These are phyloP conservation scores for Paxillus involutus DNA, from an alignment of 768 basidiomycete genomes.

Conservation along the genomic window DNA sequence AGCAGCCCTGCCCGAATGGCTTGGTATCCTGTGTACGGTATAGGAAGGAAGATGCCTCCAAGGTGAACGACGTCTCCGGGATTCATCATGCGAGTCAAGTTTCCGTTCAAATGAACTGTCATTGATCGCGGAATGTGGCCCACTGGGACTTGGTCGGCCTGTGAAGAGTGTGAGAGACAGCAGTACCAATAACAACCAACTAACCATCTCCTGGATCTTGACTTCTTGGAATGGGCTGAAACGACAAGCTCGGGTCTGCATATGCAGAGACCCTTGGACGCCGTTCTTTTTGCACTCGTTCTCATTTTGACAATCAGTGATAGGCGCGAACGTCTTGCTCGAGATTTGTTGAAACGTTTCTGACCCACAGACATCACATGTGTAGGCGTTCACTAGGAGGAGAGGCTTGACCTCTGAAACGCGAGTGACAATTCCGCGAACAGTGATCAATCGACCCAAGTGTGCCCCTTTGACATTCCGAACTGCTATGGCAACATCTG, in stretches of 20 bases:
- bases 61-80: constrained; percentile 96
- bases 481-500: constrained; percentile 79
- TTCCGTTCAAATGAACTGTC: constrained; percentile 94
- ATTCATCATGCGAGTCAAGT: constrained; percentile 85
- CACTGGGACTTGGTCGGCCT: constrained; percentile 99
- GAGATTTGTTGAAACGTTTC: constrained; percentile 99
- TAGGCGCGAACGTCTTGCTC: constrained; percentile 86
- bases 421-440: constrained; percentile 96
- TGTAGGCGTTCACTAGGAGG: constrained; percentile 95
- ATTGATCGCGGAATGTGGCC: constrained; percentile 98
- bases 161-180: constrained; percentile 8
- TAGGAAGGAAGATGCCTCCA: constrained; percentile 95
- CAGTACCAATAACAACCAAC: constrained; percentile 7
- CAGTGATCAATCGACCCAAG: constrained; percentile 92
- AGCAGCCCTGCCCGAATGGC: constrained; percentile 95
- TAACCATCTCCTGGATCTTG: constrained; percentile 98
- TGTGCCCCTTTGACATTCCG: constrained; percentile 84
- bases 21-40: constrained; percentile 97
- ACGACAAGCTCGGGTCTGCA: constrained; percentile 97
- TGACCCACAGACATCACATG: constrained; percentile 96
- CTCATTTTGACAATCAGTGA: constrained; percentile 84
- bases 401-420: constrained; percentile 99
- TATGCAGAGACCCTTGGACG: constrained; percentile 87
- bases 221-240: constrained; percentile 99
- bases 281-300: constrained; percentile 84